phyloP scores from a whole-genome alignment of 2,329 filamentous ascomycete species.

The Neonectria sp. region DNA sequence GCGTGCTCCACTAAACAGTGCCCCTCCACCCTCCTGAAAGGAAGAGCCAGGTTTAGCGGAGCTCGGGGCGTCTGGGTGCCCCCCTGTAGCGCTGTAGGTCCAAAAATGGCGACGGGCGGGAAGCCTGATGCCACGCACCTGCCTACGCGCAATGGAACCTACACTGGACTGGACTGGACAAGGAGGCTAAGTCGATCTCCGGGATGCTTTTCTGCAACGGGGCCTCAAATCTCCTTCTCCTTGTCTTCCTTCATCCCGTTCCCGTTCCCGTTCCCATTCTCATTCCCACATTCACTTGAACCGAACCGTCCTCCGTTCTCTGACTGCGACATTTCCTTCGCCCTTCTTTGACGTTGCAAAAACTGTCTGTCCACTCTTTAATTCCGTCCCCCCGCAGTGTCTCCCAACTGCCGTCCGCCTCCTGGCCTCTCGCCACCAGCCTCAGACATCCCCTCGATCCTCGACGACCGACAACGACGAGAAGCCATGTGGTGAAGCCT shows the following conservation, averaged over 20 bases:
- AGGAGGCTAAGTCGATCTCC: constrained; percentile 4
- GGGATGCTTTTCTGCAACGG: constrained; percentile 18
- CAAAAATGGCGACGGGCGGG: constrained; percentile 27
- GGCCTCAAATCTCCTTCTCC: neutral
- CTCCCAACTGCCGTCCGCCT: neutral
- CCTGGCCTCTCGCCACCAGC: constrained; percentile 2
- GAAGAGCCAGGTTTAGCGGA: constrained; percentile 10
- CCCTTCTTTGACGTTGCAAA: constrained; percentile 7
- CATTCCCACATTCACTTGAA: neutral
- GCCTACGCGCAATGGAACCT: constrained; percentile 18
- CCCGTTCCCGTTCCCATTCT: neutral
- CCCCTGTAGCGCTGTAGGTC: constrained; percentile 1
- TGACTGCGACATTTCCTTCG: neutral
- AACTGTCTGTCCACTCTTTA: constrained; percentile 14
- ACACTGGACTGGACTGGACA: neutral
- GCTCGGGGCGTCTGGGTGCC: neutral
- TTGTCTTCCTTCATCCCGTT: neutral
- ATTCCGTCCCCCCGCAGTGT: neutral
- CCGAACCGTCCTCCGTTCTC: neutral
- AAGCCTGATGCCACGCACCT: constrained; percentile 28
- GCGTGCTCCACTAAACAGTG: constrained; percentile 25
- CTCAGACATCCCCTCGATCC: constrained; percentile 9
- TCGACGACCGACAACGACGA: neutral
- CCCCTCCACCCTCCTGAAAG: constrained; percentile 17
- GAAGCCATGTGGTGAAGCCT: constrained; percentile 1